Percentiles rank a stretch among this genome's conserved stretches.
Evolutionary conservation across 1,284 basidiomycete genomes (phyloP).

Genomic region (Apiotrichum veenhuisii): DNA sequence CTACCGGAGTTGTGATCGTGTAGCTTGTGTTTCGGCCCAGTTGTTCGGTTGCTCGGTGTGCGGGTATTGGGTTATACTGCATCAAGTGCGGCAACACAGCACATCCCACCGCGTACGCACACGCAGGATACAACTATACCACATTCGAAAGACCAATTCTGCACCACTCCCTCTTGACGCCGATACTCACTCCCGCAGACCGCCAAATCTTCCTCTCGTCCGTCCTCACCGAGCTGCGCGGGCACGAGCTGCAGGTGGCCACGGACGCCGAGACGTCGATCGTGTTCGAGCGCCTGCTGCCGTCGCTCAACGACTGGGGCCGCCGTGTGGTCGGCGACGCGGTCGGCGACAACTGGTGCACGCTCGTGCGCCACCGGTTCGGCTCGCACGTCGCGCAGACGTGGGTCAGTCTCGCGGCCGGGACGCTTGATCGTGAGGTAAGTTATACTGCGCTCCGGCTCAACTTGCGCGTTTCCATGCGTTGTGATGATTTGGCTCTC

Average conservation of each 20-base stretch:
- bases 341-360: slow-evolving; percentile 74
- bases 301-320: slow-evolving; percentile 92
- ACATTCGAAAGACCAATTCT: too few relatives aligned
- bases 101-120: too few relatives aligned
- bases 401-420: slow-evolving; percentile 65
- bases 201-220: slow-evolving; percentile 76
- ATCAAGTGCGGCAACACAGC: too few relatives aligned
- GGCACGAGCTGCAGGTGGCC: slow-evolving; percentile 79
- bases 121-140: too few relatives aligned
- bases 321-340: slow-evolving; percentile 80
- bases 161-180: too few relatives aligned
- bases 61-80: too few relatives aligned
- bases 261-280: slow-evolving; percentile 88
- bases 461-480: too few relatives aligned
- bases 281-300: slow-evolving; percentile 76
- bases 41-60: too few relatives aligned
- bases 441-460: slow-evolving; percentile 14
- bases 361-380: slow-evolving; percentile 72
- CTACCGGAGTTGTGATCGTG: too few relatives aligned
- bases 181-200: slow-evolving; percentile 54
- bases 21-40: too few relatives aligned
- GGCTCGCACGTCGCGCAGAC: slow-evolving; percentile 92
- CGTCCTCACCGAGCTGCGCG: slow-evolving; percentile 74
- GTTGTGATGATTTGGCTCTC: too few relatives aligned
- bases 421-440: slow-evolving; percentile 78